These are phyloP conservation scores for Ophiosphaerella narmari DNA, from an alignment of 2,329 filamentous ascomycete genomes.

Conservation along the genomic window DNA sequence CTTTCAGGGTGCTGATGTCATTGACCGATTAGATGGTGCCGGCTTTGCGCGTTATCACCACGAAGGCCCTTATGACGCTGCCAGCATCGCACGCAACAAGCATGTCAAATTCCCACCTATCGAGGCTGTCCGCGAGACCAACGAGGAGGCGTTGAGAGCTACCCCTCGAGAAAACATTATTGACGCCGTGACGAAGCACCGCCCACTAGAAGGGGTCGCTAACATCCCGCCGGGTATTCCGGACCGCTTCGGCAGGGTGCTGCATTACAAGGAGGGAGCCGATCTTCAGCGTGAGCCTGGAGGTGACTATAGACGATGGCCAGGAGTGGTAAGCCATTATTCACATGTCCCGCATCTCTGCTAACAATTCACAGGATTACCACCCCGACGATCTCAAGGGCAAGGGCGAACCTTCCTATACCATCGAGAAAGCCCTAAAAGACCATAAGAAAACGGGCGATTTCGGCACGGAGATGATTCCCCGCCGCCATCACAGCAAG, in stretches of 20 bases:
- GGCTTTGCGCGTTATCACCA: slow-evolving; percentile 77
- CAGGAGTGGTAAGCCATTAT: slow-evolving; percentile 68
- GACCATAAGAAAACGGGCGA: slow-evolving; percentile 56
- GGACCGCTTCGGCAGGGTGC: slow-evolving; percentile 70
- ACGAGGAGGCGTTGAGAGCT: slow-evolving; percentile 76
- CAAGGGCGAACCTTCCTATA: slow-evolving; percentile 77
- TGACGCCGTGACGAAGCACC: slow-evolving; percentile 73
- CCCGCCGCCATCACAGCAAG: slow-evolving; percentile 44
- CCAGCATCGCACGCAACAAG: slow-evolving; percentile 73
- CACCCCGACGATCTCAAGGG: slow-evolving; percentile 78
- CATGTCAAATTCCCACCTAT: slow-evolving; percentile 69
- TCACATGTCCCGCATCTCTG: background rate
- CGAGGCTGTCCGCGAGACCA: slow-evolving; percentile 74
- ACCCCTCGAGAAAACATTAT: slow-evolving; percentile 78
- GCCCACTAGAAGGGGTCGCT: slow-evolving; percentile 81
- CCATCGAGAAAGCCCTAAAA: slow-evolving; percentile 70
- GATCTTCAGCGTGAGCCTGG: slow-evolving; percentile 84
- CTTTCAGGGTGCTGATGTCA: slow-evolving; percentile 72
- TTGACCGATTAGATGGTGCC: slow-evolving; percentile 78
- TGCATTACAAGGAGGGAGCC: slow-evolving; percentile 82
- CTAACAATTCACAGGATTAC: slow-evolving; percentile 57
- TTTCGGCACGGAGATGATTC: slow-evolving; percentile 50
- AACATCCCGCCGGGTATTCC: slow-evolving; percentile 72
- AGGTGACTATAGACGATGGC: slow-evolving; percentile 78
- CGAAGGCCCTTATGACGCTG: slow-evolving; percentile 87